Percentiles rank a stretch among this genome's conserved stretches.
Evolutionary conservation across 2,329 filamentous ascomycete genomes (phyloP).

Genomic region (Aspergillus phoenicis): DNA sequence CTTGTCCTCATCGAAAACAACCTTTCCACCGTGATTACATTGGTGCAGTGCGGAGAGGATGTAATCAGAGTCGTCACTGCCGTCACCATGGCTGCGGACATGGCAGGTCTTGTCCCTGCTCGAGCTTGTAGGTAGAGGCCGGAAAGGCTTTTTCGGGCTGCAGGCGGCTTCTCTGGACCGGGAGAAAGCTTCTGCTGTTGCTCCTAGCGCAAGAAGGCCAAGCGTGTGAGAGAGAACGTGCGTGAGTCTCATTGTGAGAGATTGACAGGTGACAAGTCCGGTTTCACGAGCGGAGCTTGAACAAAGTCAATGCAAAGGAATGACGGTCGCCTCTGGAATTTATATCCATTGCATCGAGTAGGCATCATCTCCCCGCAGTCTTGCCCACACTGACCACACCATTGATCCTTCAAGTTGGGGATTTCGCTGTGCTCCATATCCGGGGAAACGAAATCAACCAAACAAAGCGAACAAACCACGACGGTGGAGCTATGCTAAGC

Average conservation of each 20-base stretch:
- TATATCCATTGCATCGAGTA: background rate
- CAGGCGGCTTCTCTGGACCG: slow-evolving; percentile 29
- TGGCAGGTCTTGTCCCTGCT: slow-evolving; percentile 32
- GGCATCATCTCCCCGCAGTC: too few species aligned
- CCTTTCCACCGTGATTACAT: slow-evolving; percentile 66
- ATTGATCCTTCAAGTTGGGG: background rate
- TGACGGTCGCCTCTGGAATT: background rate
- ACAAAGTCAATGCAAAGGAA: too few species aligned
- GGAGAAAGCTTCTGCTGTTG: slow-evolving; percentile 22
- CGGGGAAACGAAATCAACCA: slow-evolving; percentile 1
- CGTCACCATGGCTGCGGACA: slow-evolving; percentile 31
- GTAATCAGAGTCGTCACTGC: slow-evolving; percentile 52
- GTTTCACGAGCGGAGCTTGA: background rate
- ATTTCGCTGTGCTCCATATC: background rate
- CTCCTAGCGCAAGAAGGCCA: slow-evolving; percentile 26
- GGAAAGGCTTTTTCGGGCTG: slow-evolving; percentile 33
- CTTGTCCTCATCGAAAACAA: slow-evolving; percentile 59
- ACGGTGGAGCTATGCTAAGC: slow-evolving; percentile 1
- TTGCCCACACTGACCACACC: background rate
- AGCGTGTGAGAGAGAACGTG: slow-evolving; percentile 25
- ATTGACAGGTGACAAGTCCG: background rate
- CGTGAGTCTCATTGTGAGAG: slow-evolving; percentile 30
- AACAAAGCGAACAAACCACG: background rate
- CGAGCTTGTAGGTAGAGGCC: slow-evolving; percentile 30
- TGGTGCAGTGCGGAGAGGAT: slow-evolving; percentile 59